Evolutionary conservation across 2,329 filamentous ascomycete species (phyloP).

Genomic region (Proliferodiscus dingleyae): DNA sequence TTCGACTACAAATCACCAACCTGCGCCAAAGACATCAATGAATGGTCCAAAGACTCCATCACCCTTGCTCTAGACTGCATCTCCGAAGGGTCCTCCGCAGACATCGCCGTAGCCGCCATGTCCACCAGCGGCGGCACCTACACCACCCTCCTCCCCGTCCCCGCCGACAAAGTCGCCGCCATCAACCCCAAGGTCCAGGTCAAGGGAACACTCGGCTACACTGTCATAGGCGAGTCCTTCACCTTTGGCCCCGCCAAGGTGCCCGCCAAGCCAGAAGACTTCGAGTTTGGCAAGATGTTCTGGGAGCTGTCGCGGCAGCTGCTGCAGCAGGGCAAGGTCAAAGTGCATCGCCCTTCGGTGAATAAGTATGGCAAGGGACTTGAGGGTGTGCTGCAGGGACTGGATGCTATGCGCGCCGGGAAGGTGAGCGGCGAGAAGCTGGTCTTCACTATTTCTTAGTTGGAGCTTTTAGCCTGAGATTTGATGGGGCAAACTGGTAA

Average conservation of each 20-base stretch:
- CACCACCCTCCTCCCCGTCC: conserved; percentile 36
- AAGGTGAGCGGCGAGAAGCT: conserved; percentile 41
- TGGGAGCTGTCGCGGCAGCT: conserved; percentile 33
- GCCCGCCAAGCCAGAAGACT: conserved; percentile 28
- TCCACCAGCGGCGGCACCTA: conserved; percentile 35
- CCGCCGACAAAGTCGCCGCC: conserved; percentile 37
- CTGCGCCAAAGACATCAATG: conserved; percentile 41
- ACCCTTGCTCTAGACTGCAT: conserved; percentile 46
- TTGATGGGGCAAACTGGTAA: too few relatives aligned
- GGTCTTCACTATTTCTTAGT: conserved; percentile 34
- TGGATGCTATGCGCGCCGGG: conserved; percentile 24
- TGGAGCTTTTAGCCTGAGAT: too few relatives aligned
- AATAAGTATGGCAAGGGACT: conserved; percentile 29
- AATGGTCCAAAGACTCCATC: conserved; percentile 40
- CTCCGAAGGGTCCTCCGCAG: conserved; percentile 30
- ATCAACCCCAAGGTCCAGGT: conserved; percentile 34
- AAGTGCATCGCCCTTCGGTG: conserved; percentile 29
- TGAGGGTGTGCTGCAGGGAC: conserved; percentile 26
- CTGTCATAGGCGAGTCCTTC: conserved; percentile 36
- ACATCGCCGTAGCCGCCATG: conserved; percentile 39
- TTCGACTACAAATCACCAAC: conserved; percentile 47
- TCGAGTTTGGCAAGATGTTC: conserved; percentile 36
- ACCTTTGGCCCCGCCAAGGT: conserved; percentile 15
- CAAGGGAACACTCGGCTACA: conserved; percentile 37
- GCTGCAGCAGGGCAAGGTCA: conserved; percentile 35